A percentile compares a stretch with the other conserved stretches of the same genome.
Conservation (phyloP, 2,329 filamentous ascomycete species). For the Cercospora berteroae region DNA sequence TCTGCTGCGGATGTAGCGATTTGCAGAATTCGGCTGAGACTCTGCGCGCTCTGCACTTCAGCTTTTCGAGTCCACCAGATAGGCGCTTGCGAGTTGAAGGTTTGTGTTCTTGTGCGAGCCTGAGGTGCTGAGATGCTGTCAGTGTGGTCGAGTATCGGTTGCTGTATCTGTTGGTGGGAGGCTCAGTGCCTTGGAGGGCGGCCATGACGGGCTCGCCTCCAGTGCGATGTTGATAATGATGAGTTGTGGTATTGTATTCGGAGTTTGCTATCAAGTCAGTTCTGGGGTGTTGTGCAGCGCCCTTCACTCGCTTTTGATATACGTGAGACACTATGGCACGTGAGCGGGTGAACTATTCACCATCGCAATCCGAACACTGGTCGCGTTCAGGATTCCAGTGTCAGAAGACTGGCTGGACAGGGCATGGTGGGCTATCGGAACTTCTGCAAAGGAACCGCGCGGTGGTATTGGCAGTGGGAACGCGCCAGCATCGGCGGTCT, state of each 20-base stretch:
- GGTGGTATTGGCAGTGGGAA: not conserved
- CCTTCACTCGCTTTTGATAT: not conserved
- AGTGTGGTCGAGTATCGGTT: conserved; percentile 1
- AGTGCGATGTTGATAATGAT: not conserved
- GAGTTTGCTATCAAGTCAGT: not conserved
- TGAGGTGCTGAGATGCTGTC: not conserved
- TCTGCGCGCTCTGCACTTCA: not conserved
- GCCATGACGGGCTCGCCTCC: not conserved
- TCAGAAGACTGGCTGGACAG: not conserved
- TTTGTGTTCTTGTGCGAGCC: not conserved
- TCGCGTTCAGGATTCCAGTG: not conserved
- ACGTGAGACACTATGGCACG: not conserved
- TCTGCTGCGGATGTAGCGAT: not conserved
- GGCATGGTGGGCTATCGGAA: not conserved
- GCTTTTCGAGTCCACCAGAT: not conserved
- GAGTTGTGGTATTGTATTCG: not conserved
- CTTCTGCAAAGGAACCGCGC: not conserved
- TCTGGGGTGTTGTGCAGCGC: not conserved
- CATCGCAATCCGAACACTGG: not conserved
- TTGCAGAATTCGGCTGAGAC: not conserved
- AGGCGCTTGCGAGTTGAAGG: not conserved
- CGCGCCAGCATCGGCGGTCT: not conserved
- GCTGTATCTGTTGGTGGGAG: not conserved
- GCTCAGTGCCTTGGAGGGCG: not conserved
- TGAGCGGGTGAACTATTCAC: not conserved